A percentile compares a stretch with the other conserved stretches of the same genome.
Conservation (phyloP, 2,329 filamentous ascomycete species). For the Penicillium sp. region DNA sequence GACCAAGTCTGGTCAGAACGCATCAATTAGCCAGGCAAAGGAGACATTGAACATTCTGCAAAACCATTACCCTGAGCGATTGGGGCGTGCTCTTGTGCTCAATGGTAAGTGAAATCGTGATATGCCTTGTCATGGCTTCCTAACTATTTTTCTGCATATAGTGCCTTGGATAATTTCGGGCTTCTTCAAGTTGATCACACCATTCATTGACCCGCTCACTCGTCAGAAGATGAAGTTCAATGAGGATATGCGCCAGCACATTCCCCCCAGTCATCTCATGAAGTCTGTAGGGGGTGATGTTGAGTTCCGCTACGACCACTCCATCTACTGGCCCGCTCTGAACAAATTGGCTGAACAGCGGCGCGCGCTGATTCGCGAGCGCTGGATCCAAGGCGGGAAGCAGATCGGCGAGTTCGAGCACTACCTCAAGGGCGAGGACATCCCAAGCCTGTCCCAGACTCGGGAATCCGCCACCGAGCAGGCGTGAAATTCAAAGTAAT, state of each 20-base stretch:
- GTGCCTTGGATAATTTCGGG: conserved; percentile 87
- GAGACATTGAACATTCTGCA: conserved; percentile 89
- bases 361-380: conserved; percentile 57
- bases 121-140: neutral
- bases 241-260: conserved; percentile 77
- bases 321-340: conserved; percentile 82
- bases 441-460: conserved; percentile 36
- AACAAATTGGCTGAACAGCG: conserved; percentile 64
- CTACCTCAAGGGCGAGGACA: conserved; percentile 70
- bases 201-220: conserved; percentile 93
- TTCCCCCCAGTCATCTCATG: conserved; percentile 79
- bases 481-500: neutral
- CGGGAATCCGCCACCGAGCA: conserved; percentile 14
- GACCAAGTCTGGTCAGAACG: conserved; percentile 69
- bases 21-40: conserved; percentile 69
- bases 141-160: conserved; percentile 33
- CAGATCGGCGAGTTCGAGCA: conserved; percentile 80
- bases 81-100: conserved; percentile 83
- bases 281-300: conserved; percentile 71
- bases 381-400: conserved; percentile 78
- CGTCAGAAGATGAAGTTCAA: conserved; percentile 97
- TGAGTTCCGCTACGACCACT: conserved; percentile 88
- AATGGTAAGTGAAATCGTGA: conserved; percentile 58
- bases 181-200: conserved; percentile 94
- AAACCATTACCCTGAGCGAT: conserved; percentile 88